Evolutionary conservation across 2,329 filamentous ascomycete species (phyloP).

Genomic region (Penicillium sp.): DNA sequence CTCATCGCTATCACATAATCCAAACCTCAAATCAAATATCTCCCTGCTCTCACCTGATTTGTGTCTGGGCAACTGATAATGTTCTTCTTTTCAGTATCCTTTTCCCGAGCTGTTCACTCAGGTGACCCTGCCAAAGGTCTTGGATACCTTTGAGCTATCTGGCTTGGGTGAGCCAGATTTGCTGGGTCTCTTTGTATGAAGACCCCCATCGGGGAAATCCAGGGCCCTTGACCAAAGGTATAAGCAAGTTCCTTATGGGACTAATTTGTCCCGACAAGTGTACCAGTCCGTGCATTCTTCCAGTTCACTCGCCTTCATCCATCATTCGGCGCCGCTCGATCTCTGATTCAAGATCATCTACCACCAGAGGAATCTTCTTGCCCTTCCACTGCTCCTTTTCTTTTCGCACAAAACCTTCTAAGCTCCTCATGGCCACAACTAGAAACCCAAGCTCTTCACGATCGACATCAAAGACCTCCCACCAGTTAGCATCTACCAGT

Average conservation of each 20-base stretch:
- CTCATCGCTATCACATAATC: conserved; percentile 4
- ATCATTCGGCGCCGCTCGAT: conserved; percentile 54
- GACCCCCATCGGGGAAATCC: not conserved
- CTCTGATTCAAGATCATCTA: conserved; percentile 60
- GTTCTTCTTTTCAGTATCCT: not conserved
- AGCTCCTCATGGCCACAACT: conserved; percentile 79
- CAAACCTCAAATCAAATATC: not conserved
- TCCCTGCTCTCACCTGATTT: not conserved
- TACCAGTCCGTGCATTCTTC: not conserved
- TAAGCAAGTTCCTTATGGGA: not conserved
- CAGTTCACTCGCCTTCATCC: conserved; percentile 40
- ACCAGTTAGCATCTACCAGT: conserved; percentile 85
- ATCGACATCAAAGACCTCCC: conserved; percentile 97
- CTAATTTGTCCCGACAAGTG: not conserved
- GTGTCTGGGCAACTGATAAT: not conserved
- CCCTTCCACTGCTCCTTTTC: conserved; percentile 60
- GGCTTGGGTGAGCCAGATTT: not conserved
- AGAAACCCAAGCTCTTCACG: conserved; percentile 92
- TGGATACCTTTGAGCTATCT: not conserved
- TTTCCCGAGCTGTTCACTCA: not conserved
- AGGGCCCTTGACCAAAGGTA: not conserved
- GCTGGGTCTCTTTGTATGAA: not conserved
- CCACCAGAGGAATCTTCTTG: conserved; percentile 57
- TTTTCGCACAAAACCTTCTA: conserved; percentile 67
- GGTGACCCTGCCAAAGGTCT: not conserved